Percentiles rank a stretch among this genome's conserved stretches.
These are phyloP conservation scores for Aspergillus sp. DNA, from an alignment of 2,329 filamentous ascomycete species.

Conservation along the genomic window DNA sequence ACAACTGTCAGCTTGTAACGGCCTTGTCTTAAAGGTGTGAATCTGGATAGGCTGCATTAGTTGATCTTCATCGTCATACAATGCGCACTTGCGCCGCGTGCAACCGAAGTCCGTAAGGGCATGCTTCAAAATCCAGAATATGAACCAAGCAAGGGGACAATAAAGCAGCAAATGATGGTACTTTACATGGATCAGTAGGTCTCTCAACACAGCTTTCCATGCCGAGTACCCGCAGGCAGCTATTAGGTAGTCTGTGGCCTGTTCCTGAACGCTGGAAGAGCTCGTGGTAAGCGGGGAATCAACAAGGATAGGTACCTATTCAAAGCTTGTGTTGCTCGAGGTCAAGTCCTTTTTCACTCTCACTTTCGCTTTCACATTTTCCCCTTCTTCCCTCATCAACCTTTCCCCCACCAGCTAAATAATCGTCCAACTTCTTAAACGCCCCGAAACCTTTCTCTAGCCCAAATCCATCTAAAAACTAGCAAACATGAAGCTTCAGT, in stretches of 20 bases:
- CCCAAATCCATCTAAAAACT: conserved; percentile 1
- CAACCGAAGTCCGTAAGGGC: not conserved
- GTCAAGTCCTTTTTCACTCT: not conserved
- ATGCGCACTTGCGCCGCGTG: not conserved
- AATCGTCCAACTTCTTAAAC: not conserved
- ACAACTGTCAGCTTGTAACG: not conserved
- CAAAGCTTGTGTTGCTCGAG: not conserved
- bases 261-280: not conserved
- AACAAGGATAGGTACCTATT: not conserved
- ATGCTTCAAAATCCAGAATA: not conserved
- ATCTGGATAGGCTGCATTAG: too few relatives aligned
- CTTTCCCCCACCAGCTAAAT: not conserved
- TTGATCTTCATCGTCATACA: not conserved
- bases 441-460: not conserved
- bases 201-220: not conserved
- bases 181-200: not conserved
- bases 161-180: not conserved
- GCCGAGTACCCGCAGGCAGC: not conserved
- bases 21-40: not conserved
- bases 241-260: not conserved
- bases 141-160: not conserved
- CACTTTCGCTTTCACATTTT: not conserved
- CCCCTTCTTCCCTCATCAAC: not conserved
- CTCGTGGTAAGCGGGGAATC: not conserved
- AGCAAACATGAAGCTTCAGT: conserved; percentile 51